Evolutionary conservation across 768 basidiomycete species (phyloP).

Genomic region (Pulveroboletus ravenelii): DNA sequence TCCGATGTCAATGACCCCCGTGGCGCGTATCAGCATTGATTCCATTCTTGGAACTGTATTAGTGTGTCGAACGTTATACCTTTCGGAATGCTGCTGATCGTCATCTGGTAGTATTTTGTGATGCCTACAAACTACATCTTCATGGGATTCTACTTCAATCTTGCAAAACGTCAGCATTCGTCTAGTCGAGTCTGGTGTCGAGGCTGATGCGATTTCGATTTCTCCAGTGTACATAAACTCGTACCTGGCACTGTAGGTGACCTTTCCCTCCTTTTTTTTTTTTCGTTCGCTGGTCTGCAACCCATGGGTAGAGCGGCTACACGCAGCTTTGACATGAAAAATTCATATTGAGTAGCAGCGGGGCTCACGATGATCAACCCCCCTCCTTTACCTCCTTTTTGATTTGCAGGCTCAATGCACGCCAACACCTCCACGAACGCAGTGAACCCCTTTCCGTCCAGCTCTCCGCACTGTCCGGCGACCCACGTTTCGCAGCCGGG

Average conservation of each 20-base stretch:
- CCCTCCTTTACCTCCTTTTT: neutral
- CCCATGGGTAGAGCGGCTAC: neutral
- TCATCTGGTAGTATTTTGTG: slow-evolving; percentile 32
- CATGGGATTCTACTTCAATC: slow-evolving; percentile 48
- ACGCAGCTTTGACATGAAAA: neutral
- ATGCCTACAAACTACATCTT: slow-evolving; percentile 57
- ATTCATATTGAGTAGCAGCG: neutral
- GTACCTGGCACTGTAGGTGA: slow-evolving; percentile 42
- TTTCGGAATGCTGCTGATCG: neutral
- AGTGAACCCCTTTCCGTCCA: slow-evolving; percentile 40
- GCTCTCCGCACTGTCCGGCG: slow-evolving; percentile 34
- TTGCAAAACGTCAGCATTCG: slow-evolving; percentile 46
- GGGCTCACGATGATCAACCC: neutral
- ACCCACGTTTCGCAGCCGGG: slow-evolving; percentile 5
- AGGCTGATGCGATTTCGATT: neutral
- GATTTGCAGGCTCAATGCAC: slow-evolving; percentile 41
- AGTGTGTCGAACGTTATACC: slow-evolving; percentile 14
- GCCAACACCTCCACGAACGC: slow-evolving; percentile 35
- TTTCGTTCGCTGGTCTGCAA: neutral
- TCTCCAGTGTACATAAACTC: slow-evolving; percentile 51
- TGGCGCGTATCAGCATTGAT: slow-evolving; percentile 37
- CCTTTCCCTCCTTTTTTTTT: neutral
- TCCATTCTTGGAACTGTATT: slow-evolving; percentile 42
- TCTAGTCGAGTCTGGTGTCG: neutral
- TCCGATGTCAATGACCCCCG: neutral